Evolutionary conservation across 2,329 filamentous ascomycete genomes (phyloP).

Genomic region (Penicillium sumatraense): DNA sequence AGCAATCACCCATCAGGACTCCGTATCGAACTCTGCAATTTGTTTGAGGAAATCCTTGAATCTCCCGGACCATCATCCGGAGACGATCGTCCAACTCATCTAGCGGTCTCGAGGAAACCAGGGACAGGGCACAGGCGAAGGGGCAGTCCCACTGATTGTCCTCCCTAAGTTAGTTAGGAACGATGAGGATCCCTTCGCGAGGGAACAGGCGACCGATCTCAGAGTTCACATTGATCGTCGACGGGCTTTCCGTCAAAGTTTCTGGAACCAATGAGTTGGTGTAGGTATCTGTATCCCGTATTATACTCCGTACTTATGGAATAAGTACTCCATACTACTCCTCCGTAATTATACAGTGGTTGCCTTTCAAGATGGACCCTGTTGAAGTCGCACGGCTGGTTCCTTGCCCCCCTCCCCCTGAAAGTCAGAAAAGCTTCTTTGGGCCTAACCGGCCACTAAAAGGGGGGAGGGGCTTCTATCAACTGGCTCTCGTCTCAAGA

Average conservation of each 20-base stretch:
- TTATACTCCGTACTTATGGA: too few species aligned
- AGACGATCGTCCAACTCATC: constrained; percentile 11
- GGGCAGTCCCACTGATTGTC: constrained; percentile 36
- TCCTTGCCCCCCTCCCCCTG: not conserved
- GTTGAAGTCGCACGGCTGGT: not conserved
- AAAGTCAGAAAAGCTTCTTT: constrained; percentile 6
- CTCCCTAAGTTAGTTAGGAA: constrained; percentile 26
- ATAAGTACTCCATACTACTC: too few species aligned
- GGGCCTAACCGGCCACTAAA: constrained; percentile 3
- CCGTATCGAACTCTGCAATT: not conserved
- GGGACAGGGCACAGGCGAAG: constrained; percentile 17
- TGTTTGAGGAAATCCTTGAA: not conserved
- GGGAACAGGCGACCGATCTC: constrained; percentile 9
- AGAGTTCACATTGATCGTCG: constrained; percentile 7
- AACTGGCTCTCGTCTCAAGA: not conserved
- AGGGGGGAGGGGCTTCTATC: not conserved
- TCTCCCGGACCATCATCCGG: constrained; percentile 4
- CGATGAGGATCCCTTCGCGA: constrained; percentile 21
- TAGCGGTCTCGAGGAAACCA: constrained; percentile 7
- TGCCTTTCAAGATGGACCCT: not conserved
- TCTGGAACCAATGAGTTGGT: too few species aligned
- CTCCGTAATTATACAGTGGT: too few species aligned
- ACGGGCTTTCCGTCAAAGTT: constrained; percentile 15
- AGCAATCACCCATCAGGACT: not conserved
- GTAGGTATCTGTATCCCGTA: too few species aligned